Evolutionary conservation across 2,329 filamentous ascomycete species (phyloP).

Genomic region (Epichloe amarillans): DNA sequence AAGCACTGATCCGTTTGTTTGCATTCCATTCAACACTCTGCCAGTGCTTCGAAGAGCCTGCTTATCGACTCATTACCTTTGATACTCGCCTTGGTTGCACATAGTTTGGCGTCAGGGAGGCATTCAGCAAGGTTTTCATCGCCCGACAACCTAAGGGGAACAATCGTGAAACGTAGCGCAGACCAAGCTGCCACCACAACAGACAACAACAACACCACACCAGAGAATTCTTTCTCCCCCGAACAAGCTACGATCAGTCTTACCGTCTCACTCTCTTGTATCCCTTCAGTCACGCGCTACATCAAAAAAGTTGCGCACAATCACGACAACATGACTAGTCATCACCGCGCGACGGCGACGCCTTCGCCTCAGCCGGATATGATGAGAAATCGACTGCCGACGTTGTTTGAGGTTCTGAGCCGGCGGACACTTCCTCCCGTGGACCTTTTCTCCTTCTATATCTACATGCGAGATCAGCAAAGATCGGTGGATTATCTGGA

Average conservation of each 20-base stretch:
- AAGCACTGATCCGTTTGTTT: neutral
- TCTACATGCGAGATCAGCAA: conserved; percentile 98
- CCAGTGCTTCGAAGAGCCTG: neutral
- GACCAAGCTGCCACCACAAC: neutral
- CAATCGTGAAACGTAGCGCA: conserved; percentile 8
- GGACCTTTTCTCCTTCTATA: conserved; percentile 97
- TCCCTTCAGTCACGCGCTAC: neutral
- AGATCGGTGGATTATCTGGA: conserved; percentile 95
- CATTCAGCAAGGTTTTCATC: neutral
- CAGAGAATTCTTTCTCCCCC: neutral
- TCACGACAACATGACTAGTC: conserved; percentile 11
- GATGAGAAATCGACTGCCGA: conserved; percentile 73
- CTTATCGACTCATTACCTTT: neutral
- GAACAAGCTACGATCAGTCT: neutral
- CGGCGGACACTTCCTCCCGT: conserved; percentile 89
- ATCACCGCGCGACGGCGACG: conserved; percentile 18
- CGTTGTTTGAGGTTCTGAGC: conserved; percentile 89
- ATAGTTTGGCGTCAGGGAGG: neutral
- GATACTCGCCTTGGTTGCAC: neutral
- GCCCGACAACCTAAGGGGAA: neutral
- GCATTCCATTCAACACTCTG: neutral
- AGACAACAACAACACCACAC: neutral
- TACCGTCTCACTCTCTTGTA: neutral
- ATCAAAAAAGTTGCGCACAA: neutral
- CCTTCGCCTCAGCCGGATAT: conserved; percentile 46